Evolutionary conservation across 495 filamentous ascomycete genomes (phyloP).

Genomic region (Trichocladium uniseriatum): DNA sequence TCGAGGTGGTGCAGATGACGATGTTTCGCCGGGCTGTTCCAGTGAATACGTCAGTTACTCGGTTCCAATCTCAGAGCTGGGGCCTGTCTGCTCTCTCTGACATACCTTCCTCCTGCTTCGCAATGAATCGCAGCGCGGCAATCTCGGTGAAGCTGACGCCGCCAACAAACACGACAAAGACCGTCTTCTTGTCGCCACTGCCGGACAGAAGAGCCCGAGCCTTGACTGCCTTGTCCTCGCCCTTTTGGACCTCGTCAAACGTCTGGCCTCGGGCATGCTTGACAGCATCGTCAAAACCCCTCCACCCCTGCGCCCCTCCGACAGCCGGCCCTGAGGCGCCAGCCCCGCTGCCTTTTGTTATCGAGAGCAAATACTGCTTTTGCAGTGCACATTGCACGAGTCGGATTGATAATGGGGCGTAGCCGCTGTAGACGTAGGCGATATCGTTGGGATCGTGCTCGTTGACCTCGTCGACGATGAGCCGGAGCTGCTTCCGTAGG

Average conservation of each 20-base stretch:
- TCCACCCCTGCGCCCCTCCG: constrained; percentile 69
- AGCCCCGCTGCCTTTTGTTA: constrained; percentile 49
- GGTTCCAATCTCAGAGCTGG: background rate
- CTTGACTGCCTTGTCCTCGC: constrained; percentile 84
- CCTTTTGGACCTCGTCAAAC: constrained; percentile 87
- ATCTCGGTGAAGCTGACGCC: constrained; percentile 95
- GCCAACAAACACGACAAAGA: constrained; percentile 89
- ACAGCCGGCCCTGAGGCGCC: constrained; percentile 39
- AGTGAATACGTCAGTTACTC: background rate
- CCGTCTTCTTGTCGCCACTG: constrained; percentile 64
- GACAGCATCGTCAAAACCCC: constrained; percentile 80
- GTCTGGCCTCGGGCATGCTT: constrained; percentile 77
- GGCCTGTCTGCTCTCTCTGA: constrained; percentile 1
- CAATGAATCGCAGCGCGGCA: constrained; percentile 85
- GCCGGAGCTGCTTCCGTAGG: constrained; percentile 70
- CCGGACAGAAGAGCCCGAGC: constrained; percentile 76
- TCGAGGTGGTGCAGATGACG: constrained; percentile 82
- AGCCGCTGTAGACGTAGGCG: constrained; percentile 94
- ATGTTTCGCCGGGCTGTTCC: constrained; percentile 58
- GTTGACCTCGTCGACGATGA: constrained; percentile 95
- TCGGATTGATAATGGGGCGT: constrained; percentile 85
- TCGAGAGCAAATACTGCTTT: constrained; percentile 69
- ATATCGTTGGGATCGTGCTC: constrained; percentile 95
- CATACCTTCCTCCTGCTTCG: constrained; percentile 70
- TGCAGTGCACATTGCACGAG: constrained; percentile 93